Percentiles rank a stretch among this genome's conserved stretches.
phyloP scores from a whole-genome alignment of 495 filamentous ascomycete species.

The Xylaria telfairii region DNA sequence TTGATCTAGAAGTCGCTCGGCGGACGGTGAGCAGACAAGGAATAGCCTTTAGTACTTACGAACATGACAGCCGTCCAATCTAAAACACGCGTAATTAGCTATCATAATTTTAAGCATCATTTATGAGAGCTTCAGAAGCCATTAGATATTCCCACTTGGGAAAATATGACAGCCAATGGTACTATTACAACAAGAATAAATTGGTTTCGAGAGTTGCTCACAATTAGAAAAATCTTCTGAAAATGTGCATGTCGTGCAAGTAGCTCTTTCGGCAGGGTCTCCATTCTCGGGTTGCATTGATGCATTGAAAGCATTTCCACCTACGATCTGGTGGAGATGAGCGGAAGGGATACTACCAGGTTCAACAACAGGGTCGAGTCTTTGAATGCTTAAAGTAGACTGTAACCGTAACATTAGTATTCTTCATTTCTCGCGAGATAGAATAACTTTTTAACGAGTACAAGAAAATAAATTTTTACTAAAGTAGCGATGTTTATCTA shows the following conservation, averaged over 20 bases:
- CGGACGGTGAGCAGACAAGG: no score
- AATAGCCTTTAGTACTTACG: not conserved
- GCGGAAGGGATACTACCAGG: conserved; percentile 51
- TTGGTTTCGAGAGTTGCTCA: not conserved
- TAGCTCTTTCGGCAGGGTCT: conserved; percentile 48
- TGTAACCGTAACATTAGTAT: not conserved
- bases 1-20: not conserved
- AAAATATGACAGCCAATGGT: not conserved
- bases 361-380: conserved; percentile 57
- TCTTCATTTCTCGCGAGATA: not conserved
- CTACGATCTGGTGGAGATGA: conserved; percentile 60
- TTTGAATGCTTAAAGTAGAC: conserved; percentile 54
- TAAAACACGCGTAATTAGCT: not conserved
- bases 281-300: conserved; percentile 47
- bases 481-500: not conserved
- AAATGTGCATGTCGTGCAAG: conserved; percentile 56
- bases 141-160: not conserved
- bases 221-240: conserved; percentile 55
- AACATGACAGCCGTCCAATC: conserved; percentile 12
- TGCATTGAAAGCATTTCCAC: conserved; percentile 58
- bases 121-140: not conserved
- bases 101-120: not conserved
- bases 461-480: no score
- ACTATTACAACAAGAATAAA: not conserved
- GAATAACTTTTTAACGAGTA: not conserved